Evolutionary conservation across 169 alveolate genomes (phyloP).

Genomic region (Eimeria maxima): DNA sequence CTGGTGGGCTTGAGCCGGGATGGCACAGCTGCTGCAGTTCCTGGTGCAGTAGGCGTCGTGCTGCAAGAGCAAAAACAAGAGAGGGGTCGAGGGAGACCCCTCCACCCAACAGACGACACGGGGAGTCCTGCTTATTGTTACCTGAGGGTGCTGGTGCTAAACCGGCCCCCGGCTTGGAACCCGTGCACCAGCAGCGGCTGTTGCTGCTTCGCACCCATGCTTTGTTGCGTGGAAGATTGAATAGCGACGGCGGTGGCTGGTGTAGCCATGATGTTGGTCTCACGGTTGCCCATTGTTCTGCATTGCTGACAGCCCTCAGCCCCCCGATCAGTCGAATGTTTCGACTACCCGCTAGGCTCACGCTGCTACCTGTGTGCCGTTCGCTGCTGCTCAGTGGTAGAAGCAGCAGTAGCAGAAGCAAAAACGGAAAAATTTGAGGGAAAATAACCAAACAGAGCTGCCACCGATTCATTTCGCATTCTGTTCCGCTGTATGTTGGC

Average conservation of each 20-base stretch:
- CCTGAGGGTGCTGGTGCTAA: neutral
- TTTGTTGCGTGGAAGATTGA: neutral
- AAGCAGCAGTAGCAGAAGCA: conserved; percentile 15
- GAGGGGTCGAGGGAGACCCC: conserved; percentile 57
- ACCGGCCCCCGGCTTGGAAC: neutral
- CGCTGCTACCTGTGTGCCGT: neutral
- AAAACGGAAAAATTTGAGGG: neutral
- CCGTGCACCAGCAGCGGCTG: conserved; percentile 27
- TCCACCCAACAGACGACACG: conserved; percentile 40
- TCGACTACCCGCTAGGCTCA: neutral
- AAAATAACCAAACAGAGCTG: neutral
- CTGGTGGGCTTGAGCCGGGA: neutral
- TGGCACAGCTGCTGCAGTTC: neutral
- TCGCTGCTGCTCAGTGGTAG: neutral
- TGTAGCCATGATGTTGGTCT: conserved; percentile 3
- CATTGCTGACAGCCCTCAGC: neutral
- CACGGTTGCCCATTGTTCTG: neutral
- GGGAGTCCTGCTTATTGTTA: neutral
- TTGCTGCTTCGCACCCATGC: neutral
- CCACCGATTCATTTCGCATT: conserved; percentile 31
- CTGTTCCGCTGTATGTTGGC: neutral
- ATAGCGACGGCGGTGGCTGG: neutral
- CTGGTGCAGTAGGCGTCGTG: conserved; percentile 61
- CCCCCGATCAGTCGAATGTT: neutral
- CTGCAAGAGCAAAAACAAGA: conserved; percentile 49